phyloP scores from a whole-genome alignment of 169 alveolate genomes.

The Plasmodium cynomolgi region DNA sequence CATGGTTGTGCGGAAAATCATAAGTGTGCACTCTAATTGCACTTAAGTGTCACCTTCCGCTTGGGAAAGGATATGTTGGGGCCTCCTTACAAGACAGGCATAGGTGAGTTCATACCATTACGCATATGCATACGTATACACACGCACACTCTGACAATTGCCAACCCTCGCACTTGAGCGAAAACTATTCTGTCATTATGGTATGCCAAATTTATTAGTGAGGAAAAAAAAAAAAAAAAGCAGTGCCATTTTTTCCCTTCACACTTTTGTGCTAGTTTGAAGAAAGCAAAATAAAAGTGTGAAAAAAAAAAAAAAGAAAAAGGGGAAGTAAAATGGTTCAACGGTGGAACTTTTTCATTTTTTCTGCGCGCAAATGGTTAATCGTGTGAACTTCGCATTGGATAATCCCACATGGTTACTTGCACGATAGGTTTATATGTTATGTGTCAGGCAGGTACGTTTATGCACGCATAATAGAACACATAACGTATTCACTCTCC shows the following conservation, averaged over 20 bases:
- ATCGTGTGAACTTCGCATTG: neutral
- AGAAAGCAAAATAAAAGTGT: neutral
- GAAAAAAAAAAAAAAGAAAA: neutral
- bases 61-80: neutral
- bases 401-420: neutral
- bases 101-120: neutral
- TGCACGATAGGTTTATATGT: neutral
- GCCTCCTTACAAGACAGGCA: neutral
- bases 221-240: neutral
- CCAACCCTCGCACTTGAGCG: neutral
- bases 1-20: neutral
- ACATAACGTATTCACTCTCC: neutral
- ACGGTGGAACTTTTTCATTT: neutral
- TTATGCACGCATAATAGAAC: neutral
- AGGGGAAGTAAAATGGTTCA: neutral
- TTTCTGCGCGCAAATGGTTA: neutral
- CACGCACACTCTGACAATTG: neutral
- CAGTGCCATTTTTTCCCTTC: neutral
- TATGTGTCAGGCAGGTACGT: neutral
- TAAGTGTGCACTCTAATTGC: neutral
- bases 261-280: neutral
- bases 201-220: neutral
- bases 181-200: neutral
- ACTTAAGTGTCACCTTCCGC: neutral
- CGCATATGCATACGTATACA: neutral